Base-by-base conservation (phyloP, 768 basidiomycete species). In the Leccinellum luteum region DNA sequence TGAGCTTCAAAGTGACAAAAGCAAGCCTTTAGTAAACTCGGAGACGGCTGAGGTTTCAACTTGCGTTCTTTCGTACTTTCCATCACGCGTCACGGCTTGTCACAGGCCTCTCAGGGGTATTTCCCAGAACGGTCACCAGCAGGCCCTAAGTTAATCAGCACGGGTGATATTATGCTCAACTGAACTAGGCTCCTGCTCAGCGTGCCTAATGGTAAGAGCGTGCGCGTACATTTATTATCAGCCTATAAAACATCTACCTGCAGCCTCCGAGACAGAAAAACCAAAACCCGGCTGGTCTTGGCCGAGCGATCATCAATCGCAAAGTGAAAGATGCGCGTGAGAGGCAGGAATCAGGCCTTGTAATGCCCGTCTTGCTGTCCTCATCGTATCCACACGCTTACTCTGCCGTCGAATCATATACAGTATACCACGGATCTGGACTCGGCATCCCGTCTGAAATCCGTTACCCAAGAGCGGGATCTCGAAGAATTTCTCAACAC, bases 401-500 rank as follows among this genome's bases (percentile, higher is more conserved):
- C 28, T 17, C 64, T 19, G 92, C 51, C 25, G 14, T 19, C 3
- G 6, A 41, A 19, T 31, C 3, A 14, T 15, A 43, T 6, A 43
- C 19, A 68, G 92, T 94, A 89, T 72, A 82, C 84, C 5, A 86
- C 90, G 2, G 93, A 96, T 65, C 51, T 85, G 19, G 87, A 90
- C 55, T 71, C 80, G 12, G 80, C 85, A 7, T 79, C 79, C 53
- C 85, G 86, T 32, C 80, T 99, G 35, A 85, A 87, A 69, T 98
- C 96, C 0, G 86, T 99, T 21, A 99, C 97, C 0, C 95, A 98
- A 74, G 96, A 99, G 75, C 79, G 85, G 55, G 94, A 98, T 76
- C 78, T 99, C 19, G 94, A 98, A 63, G 96, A 95, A 73, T 99
- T 99, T 71, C 74, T 99, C 55, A 95, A 85, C 68, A 97, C 92